Percentiles rank a stretch among this genome's conserved stretches.
phyloP scores from a whole-genome alignment of 1,284 basidiomycete species.

The Marasmius fiardii region DNA sequence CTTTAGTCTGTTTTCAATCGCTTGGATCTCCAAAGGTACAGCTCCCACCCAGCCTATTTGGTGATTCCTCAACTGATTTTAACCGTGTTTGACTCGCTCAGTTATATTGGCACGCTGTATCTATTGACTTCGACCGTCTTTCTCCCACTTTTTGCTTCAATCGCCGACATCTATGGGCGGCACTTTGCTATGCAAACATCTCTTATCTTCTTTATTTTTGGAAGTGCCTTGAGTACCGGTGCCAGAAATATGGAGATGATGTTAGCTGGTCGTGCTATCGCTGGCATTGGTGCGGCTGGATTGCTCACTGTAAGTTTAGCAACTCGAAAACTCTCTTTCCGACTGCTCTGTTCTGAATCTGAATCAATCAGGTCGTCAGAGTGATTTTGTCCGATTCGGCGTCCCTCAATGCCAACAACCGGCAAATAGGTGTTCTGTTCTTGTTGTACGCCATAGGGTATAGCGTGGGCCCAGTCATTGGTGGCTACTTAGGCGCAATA shows the following conservation, averaged over 20 bases:
- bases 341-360: not conserved
- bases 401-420: slow-evolving; percentile 40
- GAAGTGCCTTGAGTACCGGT: slow-evolving; percentile 45
- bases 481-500: slow-evolving; percentile 36
- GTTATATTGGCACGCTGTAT: slow-evolving; percentile 41
- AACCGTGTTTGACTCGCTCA: slow-evolving; percentile 7
- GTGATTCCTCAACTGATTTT: slow-evolving; percentile 13
- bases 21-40: slow-evolving; percentile 42
- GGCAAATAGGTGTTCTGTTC: slow-evolving; percentile 38
- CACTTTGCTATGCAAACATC: slow-evolving; percentile 42
- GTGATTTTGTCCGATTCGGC: slow-evolving; percentile 41
- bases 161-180: slow-evolving; percentile 39
- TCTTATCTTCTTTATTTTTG: slow-evolving; percentile 41
- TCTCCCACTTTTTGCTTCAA: slow-evolving; percentile 45
- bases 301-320: slow-evolving; percentile 37
- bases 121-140: slow-evolving; percentile 46
- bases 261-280: slow-evolving; percentile 41
- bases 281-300: slow-evolving; percentile 48
- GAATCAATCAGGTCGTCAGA: slow-evolving; percentile 32
- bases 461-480: slow-evolving; percentile 42
- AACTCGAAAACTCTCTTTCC: not conserved
- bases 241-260: slow-evolving; percentile 37
- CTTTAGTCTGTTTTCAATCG: slow-evolving; percentile 40
- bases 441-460: slow-evolving; percentile 42
- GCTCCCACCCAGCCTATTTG: slow-evolving; percentile 12